Evolutionary conservation across 2,329 filamentous ascomycete genomes (phyloP), one percentile per base, ranked within the genome.

Genomic region (Alternaria sp.): DNA sequence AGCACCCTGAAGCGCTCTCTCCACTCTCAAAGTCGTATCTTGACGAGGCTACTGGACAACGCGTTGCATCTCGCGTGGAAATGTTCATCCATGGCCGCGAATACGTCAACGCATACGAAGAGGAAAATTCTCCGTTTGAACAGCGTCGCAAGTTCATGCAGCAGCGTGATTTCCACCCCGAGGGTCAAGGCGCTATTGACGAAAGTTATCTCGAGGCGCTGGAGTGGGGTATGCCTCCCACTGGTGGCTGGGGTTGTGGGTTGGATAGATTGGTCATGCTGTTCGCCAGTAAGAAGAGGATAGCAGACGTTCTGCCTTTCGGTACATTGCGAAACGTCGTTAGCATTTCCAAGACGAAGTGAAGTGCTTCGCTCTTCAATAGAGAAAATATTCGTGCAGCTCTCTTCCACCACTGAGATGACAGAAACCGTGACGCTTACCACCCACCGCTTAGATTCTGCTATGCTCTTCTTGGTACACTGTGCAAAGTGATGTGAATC

Each of bases 101-200:
- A 77, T 86, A 97, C 30, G 93, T 95, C 64, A 99, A 99, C 80
- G 96, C 95, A 83, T 99, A 99, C 79, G 96, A 99, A 79, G 96
- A 99, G 81, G 96, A 99, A 79, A 99, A 99, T 79, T 92, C 93
- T 55, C 96, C 96, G 0, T 89, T 91, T 57, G 91, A 91, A 72
- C 96, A 99, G 81, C 86, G 92, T 49, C 85, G 87, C 59, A 99
- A 99, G 80, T 93, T 99, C 67, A 80, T 89, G 50, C 85, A 86
- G 66, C 88, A 90, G 73, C 75, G 85, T 3, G 74, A 68, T 17
- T 81, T 75, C 17, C 71, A 77, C 23, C 62, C 80, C 7, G 71
- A 76, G 17, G 77, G 75, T 12, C 70, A 77, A 7, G 80, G 78
- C 19, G 82, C 80, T 1, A 83, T 90, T 10, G 93, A 97, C 73